Base-by-base conservation (phyloP, 768 basidiomycete genomes). In the Cubamyces lactineus region DNA sequence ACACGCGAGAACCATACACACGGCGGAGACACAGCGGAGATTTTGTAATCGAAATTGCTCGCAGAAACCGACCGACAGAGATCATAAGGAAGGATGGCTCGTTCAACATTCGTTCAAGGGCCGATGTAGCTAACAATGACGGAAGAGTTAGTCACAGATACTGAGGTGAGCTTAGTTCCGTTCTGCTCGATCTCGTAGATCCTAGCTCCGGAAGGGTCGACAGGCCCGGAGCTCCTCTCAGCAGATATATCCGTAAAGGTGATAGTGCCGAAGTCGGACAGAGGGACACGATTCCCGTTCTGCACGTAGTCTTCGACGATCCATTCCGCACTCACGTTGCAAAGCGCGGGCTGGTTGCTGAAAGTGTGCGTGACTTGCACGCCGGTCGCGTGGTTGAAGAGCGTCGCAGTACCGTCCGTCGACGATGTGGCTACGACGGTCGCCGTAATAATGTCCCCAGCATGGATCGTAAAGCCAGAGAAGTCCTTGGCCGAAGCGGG, bases 201-300 rank as follows among this genome's bases (percentile, higher is more conserved):
- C 17, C 71, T 73, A 34, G 73, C 66, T 58, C 73, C 72, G 7
- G 73, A 59, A 51, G 73, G 73, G 26, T 67, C 66, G 17, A 66
- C 53, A 43, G 55, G 59, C 53, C 73, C 73, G n/a, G 70, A 67
- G 41, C 39, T n/a, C 17, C 69, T 70, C 5, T 62, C 66, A 2
- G 76, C 76, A 16, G 63, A 57, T 23, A 73, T 74, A 51, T 64
- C 66, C 40, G 71, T 75, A 69, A 78, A 78, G 38, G 68, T 73
- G 64, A 77, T 74, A 26, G 73, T 73, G 66, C 74, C 74, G 47
- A 74, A 78, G 74, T 77, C 72, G 43, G 77, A 73, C 55, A 78
- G 72, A 21, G 74, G 73, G n/a, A 78, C 77, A 57, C 69, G 71
- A 21, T 57, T 56, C 54, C 47, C 34, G 57, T 63, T 61, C 57